A percentile compares a stretch with the other conserved stretches of the same genome.
phyloP scores from a whole-genome alignment of 371 early-diverging fungal genomes.

The Zychaea mexicana region DNA sequence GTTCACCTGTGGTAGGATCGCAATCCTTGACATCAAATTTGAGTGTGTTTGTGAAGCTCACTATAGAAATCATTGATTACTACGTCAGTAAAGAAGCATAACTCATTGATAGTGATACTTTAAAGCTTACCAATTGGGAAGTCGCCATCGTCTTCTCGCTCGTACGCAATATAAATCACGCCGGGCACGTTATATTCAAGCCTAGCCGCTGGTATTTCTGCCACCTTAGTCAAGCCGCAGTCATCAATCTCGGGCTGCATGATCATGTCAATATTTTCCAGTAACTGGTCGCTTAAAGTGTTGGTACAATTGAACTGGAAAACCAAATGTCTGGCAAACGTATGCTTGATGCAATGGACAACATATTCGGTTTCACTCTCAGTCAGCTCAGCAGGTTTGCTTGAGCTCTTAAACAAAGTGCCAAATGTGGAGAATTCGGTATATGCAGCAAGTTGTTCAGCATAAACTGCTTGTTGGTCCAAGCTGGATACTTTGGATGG shows the following conservation, averaged over 20 bases:
- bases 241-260: slow-evolving; percentile 82
- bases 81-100: background rate
- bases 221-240: slow-evolving; percentile 55
- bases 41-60: slow-evolving; percentile 85
- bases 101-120: no score
- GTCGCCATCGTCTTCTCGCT: slow-evolving; percentile 58
- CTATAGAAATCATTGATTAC: slow-evolving; percentile 41
- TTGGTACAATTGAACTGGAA: slow-evolving; percentile 96
- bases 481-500: slow-evolving; percentile 35
- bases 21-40: slow-evolving; percentile 93
- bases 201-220: slow-evolving; percentile 67
- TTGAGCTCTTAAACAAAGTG: slow-evolving; percentile 81
- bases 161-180: slow-evolving; percentile 83
- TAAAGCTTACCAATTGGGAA: slow-evolving; percentile 49
- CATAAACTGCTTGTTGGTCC: slow-evolving; percentile 75
- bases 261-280: slow-evolving; percentile 88
- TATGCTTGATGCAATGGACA: slow-evolving; percentile 90
- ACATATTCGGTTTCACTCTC: slow-evolving; percentile 97
- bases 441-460: slow-evolving; percentile 74
- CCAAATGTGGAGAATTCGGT: slow-evolving; percentile 88
- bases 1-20: slow-evolving; percentile 90
- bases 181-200: slow-evolving; percentile 81
- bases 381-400: slow-evolving; percentile 79
- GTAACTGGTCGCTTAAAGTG: slow-evolving; percentile 88
- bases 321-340: slow-evolving; percentile 87